These are phyloP conservation scores for Fagus sylvatica DNA, from an alignment of 306 rosid species.

Conservation along the genomic window DNA sequence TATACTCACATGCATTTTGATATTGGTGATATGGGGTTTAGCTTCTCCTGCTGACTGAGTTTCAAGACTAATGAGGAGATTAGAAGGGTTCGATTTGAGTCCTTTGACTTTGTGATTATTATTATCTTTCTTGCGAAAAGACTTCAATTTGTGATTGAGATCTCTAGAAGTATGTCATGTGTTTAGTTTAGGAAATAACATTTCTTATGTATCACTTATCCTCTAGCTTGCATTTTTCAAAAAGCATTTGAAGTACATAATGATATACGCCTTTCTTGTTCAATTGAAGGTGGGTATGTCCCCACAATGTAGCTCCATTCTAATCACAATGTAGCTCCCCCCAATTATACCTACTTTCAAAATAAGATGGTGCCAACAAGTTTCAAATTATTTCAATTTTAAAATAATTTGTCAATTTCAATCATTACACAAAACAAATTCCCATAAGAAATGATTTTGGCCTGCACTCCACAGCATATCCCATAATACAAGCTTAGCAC, in stretches of 20 bases:
- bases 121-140: not conserved
- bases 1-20: conserved; percentile 15
- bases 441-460: not conserved
- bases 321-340: no score
- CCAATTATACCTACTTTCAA: not conserved
- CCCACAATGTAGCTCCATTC: no score
- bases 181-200: not conserved
- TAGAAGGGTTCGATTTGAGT: no score
- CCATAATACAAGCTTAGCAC: not conserved
- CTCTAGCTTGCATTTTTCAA: not conserved
- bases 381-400: not conserved
- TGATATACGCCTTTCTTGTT: not conserved
- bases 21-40: not conserved
- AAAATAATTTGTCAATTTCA: not conserved
- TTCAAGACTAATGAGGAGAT: not conserved
- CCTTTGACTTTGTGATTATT: no score
- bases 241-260: not conserved
- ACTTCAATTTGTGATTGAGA: no score
- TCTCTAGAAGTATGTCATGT: no score
- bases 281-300: not conserved
- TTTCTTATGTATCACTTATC: not conserved
- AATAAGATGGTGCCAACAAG: not conserved
- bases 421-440: not conserved
- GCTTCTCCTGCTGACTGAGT: conserved; percentile 7
- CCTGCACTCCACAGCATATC: no score